A percentile compares a stretch with the other conserved stretches of the same genome.
Evolutionary conservation across 208 protist species (phyloP).

Genomic region (Phytomonas serpens): DNA sequence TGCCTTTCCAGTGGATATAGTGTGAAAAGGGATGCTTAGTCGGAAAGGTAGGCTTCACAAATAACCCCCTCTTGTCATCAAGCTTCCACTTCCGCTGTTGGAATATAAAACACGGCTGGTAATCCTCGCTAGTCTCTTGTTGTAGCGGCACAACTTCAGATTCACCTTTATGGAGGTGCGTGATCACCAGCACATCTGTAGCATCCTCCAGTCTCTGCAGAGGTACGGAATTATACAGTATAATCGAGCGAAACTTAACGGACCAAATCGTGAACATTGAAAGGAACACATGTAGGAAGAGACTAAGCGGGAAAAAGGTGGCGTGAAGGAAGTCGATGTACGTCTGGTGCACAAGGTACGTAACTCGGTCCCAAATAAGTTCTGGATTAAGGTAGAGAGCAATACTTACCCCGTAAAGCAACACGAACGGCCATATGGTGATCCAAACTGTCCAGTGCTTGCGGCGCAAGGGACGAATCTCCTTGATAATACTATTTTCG

Average conservation of each 20-base stretch:
- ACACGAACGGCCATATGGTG: slow-evolving; percentile 76
- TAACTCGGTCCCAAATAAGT: slow-evolving; percentile 78
- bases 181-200: slow-evolving; percentile 69
- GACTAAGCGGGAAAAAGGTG: slow-evolving; percentile 61
- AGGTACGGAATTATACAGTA: slow-evolving; percentile 46
- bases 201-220: slow-evolving; percentile 34
- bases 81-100: slow-evolving; percentile 89
- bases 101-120: slow-evolving; percentile 77
- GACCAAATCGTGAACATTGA: slow-evolving; percentile 89
- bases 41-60: slow-evolving; percentile 83
- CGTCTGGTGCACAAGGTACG: slow-evolving; percentile 76
- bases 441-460: slow-evolving; percentile 73
- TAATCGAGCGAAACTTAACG: slow-evolving; percentile 61
- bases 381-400: slow-evolving; percentile 71
- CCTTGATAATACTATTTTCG: slow-evolving; percentile 65
- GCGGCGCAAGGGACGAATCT: slow-evolving; percentile 46
- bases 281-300: slow-evolving; percentile 80
- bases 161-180: slow-evolving; percentile 73
- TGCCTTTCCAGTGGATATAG: slow-evolving; percentile 68
- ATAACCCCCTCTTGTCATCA: slow-evolving; percentile 40
- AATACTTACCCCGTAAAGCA: slow-evolving; percentile 55
- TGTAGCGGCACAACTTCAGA: slow-evolving; percentile 77
- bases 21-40: slow-evolving; percentile 65
- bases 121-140: slow-evolving; percentile 32
- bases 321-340: slow-evolving; percentile 91